Evolutionary conservation across 306 rosid genomes (phyloP).

Genomic region (Senna siamea): DNA sequence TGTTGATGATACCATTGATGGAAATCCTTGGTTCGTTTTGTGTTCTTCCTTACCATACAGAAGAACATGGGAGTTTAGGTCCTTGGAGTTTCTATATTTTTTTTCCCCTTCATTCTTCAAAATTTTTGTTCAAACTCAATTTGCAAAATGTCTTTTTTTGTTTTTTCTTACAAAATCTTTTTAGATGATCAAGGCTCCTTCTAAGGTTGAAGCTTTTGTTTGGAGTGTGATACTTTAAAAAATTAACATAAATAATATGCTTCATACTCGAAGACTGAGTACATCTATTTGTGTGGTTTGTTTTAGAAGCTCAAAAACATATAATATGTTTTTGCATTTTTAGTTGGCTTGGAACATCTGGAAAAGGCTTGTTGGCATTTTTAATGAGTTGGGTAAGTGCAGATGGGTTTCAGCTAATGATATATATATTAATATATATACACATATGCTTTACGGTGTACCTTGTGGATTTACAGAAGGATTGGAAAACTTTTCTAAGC

Average conservation of each 20-base stretch:
- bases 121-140: no score
- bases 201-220: neutral
- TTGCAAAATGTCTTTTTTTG: no score
- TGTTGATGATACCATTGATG: no score
- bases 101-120: no score
- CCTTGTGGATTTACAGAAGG: neutral
- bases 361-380: neutral
- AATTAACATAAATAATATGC: no score
- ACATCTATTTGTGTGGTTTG: no score
- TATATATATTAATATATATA: no score
- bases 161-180: no score
- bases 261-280: neutral
- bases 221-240: neutral
- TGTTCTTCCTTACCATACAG: neutral
- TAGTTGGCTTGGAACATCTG: neutral
- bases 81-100: no score
- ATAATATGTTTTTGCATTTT: neutral
- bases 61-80: neutral
- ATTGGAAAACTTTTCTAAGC: neutral
- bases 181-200: neutral
- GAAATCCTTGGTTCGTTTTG: neutral
- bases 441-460: neutral
- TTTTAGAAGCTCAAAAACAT: no score
- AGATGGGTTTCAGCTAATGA: no score
- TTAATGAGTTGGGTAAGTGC: neutral